Evolutionary conservation across 148 eudicot genomes (phyloP), one percentile per base, ranked within the genome.

Genomic region (Fagopyrum tataricum): DNA sequence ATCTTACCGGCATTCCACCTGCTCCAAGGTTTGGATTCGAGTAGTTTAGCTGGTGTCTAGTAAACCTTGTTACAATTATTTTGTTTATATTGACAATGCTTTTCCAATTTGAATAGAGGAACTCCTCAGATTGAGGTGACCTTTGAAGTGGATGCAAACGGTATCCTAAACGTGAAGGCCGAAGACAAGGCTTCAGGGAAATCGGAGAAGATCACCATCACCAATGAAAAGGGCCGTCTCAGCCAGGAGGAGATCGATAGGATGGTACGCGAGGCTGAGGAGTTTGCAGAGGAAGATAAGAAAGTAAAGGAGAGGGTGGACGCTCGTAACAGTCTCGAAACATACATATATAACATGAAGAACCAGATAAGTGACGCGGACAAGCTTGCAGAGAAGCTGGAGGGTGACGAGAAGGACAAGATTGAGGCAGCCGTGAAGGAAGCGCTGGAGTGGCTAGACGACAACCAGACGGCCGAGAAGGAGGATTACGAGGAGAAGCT

Each of bases 401-500:
- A 86, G 70, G 42, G 81, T 4, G 89, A 86, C 15, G 89, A 86
- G 68, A 86, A 86, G 74, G 89, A 86, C 18, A 86, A 86, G 81
- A 86, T 86, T 18, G 89, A 86, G 71, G 48, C 80, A 0, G 89
- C 87, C 2, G 73, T 74, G 20, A 86, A 86, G 75, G 89, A 86
- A 73, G 89, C 85, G 9, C 80, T 86, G 3, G 89, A 86, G 74
- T 86, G 89, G 89, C 62, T 86, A 15, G 89, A 86, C n/a, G 89
- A 86, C 23, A 86, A 86, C 73, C 89, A 84, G 76, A 76, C 20
- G 0, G 89, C 85, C 2, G 89, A 86, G 76, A 86, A 86, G 64
- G 89, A 86, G 68, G 89, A 86, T n/a, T 86, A 79, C n/a, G 89
- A 86, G 0, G 89, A 86, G 79, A 85, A 83, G 81, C 79, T 83